Evolutionary conservation across 192 early-diverging fungal species (phyloP), one percentile per base, ranked within the genome.

Genomic region (Rhizophagus prolifer): DNA sequence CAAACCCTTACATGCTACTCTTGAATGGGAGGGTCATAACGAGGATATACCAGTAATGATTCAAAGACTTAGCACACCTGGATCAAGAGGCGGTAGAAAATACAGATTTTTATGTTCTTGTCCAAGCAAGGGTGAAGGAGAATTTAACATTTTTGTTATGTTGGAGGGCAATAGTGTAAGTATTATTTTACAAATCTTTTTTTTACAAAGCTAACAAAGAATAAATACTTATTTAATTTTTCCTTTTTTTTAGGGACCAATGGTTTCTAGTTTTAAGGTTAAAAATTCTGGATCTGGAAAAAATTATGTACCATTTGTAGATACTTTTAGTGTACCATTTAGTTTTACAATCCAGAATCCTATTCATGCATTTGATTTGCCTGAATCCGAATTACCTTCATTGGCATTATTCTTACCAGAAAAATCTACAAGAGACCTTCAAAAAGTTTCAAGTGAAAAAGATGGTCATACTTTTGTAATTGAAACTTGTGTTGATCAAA

Each of bases 221-320:
- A n/a, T n/a, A n/a, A n/a, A n/a, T n/a, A n/a, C n/a, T n/a, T n/a
- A n/a, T n/a, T n/a, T n/a, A n/a, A n/a, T n/a, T n/a, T n/a, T n/a
- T n/a, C n/a, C n/a, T n/a, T n/a, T 26, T 74, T 44, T 54, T 23
- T 62, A 74, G 73, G 73, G 73, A 16, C 73, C 73, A 60, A 12
- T 74, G 13, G 73, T 59, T 13, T 10, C 73, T 13, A 13, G 21
- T 23, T 62, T 74, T 31, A 36, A 23, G 26, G n/a, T 74, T 25
- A 21, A 25, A 23, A 74, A 74, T 26, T 21, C 30, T 5, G 73
- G 73, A 14, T 41, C 13, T 6, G 73, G 73, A 12, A 63, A 16
- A 3, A 34, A 30, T 26, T 58, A 38, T 36, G 4, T 4, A n/a
- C 60, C 73, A 26, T 74, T 46, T 41, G 73, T 61, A 19, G 31